phyloP scores from a whole-genome alignment of 2,329 filamentous ascomycete species.

The Bipolaris victoriae region DNA sequence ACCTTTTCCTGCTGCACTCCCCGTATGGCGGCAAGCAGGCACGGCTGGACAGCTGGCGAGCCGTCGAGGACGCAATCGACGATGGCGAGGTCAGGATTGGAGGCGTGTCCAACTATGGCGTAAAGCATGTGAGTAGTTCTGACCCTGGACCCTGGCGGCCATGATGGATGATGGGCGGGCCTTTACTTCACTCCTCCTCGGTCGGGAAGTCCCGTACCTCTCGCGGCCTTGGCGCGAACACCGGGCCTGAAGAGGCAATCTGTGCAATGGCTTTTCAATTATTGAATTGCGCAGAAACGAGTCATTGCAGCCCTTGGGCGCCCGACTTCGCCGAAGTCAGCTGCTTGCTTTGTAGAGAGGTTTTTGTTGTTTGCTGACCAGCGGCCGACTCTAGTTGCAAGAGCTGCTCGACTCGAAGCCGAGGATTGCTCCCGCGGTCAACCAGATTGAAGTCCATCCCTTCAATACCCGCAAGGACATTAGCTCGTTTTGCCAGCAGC shows the following conservation, averaged over 20 bases:
- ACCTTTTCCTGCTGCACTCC: constrained; percentile 79
- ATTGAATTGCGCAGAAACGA: constrained; percentile 8
- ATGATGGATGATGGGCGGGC: not conserved
- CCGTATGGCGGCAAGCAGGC: constrained; percentile 75
- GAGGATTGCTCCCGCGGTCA: constrained; percentile 69
- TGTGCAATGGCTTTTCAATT: not conserved
- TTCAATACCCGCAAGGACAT: constrained; percentile 75
- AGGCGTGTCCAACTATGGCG: constrained; percentile 80
- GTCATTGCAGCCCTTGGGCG: constrained; percentile 2
- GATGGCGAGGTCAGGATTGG: constrained; percentile 73
- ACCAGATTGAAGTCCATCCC: constrained; percentile 80
- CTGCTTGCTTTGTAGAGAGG: not conserved
- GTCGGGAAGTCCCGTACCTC: constrained; percentile 11
- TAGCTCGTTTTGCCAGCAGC: constrained; percentile 66
- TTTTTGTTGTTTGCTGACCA: constrained; percentile 20
- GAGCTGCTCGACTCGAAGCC: constrained; percentile 71
- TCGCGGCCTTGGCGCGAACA: constrained; percentile 6
- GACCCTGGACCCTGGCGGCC: constrained; percentile 2
- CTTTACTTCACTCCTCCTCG: constrained; percentile 5
- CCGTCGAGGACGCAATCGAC: constrained; percentile 75
- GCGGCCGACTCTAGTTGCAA: constrained; percentile 59
- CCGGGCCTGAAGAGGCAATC: constrained; percentile 6
- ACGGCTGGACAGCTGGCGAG: constrained; percentile 74
- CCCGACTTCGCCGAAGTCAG: constrained; percentile 3
- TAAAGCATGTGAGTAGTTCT: constrained; percentile 66